A percentile compares a stretch with the other conserved stretches of the same genome.
phyloP scores from a whole-genome alignment of 345 rosid species.

The Hirschfeldia incana region DNA sequence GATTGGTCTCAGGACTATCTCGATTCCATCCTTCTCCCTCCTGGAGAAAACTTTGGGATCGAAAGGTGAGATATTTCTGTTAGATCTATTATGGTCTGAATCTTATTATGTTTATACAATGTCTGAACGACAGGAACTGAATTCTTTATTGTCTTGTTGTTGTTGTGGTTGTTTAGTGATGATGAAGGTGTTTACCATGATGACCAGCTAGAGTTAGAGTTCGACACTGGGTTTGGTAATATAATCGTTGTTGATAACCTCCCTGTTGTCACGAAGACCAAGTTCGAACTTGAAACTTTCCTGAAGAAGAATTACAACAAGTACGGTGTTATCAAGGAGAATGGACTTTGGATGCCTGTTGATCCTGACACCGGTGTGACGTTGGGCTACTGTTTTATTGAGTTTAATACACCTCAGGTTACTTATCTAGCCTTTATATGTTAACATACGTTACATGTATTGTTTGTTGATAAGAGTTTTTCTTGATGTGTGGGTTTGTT shows the following conservation, averaged over 20 bases:
- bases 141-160: background rate
- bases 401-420: conserved; percentile 84
- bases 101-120: background rate
- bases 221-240: conserved; percentile 75
- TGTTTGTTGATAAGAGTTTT: background rate
- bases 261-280: conserved; percentile 74
- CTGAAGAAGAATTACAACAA: conserved; percentile 72
- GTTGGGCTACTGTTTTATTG: conserved; percentile 82
- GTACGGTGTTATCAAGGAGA: conserved; percentile 79
- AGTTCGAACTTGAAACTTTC: conserved; percentile 85
- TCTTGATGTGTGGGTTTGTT: background rate
- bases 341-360: conserved; percentile 88
- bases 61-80: conserved; percentile 44
- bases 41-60: conserved; percentile 64
- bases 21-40: conserved; percentile 63
- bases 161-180: conserved; percentile 49
- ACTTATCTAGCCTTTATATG: no score
- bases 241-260: conserved; percentile 81
- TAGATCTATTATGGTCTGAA: background rate
- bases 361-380: conserved; percentile 62
- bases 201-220: conserved; percentile 45
- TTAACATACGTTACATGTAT: no score
- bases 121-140: conserved; percentile 5
- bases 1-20: conserved; percentile 58
- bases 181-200: conserved; percentile 79